These are phyloP conservation scores for Colletotrichum agaves DNA, from an alignment of 2,329 filamentous ascomycete genomes.

Conservation along the genomic window DNA sequence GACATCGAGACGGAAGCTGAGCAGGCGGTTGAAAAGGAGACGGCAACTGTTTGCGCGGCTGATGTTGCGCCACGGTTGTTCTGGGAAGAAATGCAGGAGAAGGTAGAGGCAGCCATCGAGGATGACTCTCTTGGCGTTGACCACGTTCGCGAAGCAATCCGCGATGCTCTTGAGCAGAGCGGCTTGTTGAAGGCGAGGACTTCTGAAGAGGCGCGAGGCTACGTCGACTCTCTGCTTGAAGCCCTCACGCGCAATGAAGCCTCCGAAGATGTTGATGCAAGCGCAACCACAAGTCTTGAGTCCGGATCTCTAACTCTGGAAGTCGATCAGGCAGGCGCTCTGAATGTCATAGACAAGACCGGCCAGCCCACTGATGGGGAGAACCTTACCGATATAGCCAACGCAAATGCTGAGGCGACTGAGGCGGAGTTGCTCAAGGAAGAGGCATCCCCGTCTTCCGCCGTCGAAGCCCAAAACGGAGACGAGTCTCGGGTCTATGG, in stretches of 20 bases:
- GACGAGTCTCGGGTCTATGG: conserved; percentile 13
- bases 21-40: conserved; percentile 25
- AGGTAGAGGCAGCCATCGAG: conserved; percentile 67
- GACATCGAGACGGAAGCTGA: conserved; percentile 37
- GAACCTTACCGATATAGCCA: background rate
- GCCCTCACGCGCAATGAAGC: conserved; percentile 53
- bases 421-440: conserved; percentile 8
- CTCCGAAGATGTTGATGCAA: conserved; percentile 1
- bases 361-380: background rate
- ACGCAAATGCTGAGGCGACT: background rate
- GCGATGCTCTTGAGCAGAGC: conserved; percentile 65
- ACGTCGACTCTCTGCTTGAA: conserved; percentile 62
- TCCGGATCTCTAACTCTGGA: background rate
- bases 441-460: background rate
- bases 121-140: conserved; percentile 65
- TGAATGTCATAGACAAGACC: background rate
- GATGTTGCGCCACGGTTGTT: conserved; percentile 47
- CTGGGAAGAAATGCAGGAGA: conserved; percentile 66
- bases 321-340: background rate
- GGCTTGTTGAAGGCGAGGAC: conserved; percentile 60
- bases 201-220: conserved; percentile 57
- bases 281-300: background rate
- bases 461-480: conserved; percentile 4
- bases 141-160: conserved; percentile 64
- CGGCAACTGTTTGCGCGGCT: conserved; percentile 39